Percentiles rank a stretch among this genome's conserved stretches.
Conservation (phyloP, 768 basidiomycete species). For the Panellus pusillus region DNA sequence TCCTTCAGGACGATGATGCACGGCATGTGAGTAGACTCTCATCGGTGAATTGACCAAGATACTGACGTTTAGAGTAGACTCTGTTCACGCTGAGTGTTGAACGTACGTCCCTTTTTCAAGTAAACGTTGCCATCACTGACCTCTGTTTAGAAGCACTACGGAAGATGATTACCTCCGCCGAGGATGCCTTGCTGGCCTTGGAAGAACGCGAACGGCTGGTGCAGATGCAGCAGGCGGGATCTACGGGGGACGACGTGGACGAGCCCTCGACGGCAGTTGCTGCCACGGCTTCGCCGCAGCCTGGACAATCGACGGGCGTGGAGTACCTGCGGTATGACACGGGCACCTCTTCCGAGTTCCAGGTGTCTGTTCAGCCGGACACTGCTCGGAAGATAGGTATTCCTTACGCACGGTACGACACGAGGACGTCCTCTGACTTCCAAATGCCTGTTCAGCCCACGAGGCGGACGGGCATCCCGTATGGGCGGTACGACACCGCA, state of each 20-base stretch:
- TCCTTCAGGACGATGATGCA: slow-evolving; percentile 33
- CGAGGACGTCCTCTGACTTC: too few species aligned
- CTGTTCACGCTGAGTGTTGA: slow-evolving; percentile 35
- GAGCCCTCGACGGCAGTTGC: not conserved
- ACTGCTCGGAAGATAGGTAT: not conserved
- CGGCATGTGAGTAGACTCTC: slow-evolving; percentile 29
- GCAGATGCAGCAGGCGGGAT: not conserved
- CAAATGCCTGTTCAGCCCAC: not conserved
- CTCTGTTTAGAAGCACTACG: slow-evolving; percentile 23
- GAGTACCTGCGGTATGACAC: slow-evolving; percentile 5
- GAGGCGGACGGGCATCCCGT: not conserved
- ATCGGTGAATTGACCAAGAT: not conserved
- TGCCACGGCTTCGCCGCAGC: not conserved
- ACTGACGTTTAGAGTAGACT: slow-evolving; percentile 21
- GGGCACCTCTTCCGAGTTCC: slow-evolving; percentile 13
- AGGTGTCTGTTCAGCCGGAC: not conserved
- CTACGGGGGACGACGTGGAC: slow-evolving; percentile 3
- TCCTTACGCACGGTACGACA: not conserved
- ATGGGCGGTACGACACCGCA: slow-evolving; percentile 7
- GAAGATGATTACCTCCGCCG: slow-evolving; percentile 27
- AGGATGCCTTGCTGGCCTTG: slow-evolving; percentile 25
- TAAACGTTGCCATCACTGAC: not conserved
- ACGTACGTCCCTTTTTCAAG: slow-evolving; percentile 20
- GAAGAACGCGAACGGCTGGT: slow-evolving; percentile 26
- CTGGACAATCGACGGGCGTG: not conserved